Base-by-base conservation (phyloP, 495 filamentous ascomycete genomes). In the Xylaria curta region DNA sequence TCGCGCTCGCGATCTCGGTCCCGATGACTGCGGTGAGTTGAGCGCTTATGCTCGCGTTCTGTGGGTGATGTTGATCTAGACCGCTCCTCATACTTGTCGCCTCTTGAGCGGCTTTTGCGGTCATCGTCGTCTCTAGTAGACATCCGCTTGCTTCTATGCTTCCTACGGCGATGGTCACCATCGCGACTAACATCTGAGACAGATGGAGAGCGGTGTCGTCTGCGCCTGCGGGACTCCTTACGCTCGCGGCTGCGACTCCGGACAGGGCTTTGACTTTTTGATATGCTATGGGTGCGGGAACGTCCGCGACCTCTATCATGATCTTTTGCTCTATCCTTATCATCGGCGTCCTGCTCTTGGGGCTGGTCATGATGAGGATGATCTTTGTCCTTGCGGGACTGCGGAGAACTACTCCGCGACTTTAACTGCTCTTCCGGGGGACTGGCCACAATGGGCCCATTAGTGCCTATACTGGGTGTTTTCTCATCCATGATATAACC, bases 121-220 rank as follows among this genome's bases (percentile, higher is more conserved):
- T 80, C 76, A 46, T 84, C 82, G 13, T 80, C 82, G 4, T 76
- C 77, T 71, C 78, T 73, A 21, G 76, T 74, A n/a, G 80, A 79
- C 68, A 77, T 85, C 80, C 77, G 84, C 78, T 73, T 82, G 76
- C 76, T 84, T 76, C 67, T 85, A 67, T 87, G 87, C 49, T 71
- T 88, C 81, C 75, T 86, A 76, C 75, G 82, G 83, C 64, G 85
- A 79, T 72, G 82, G 78, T 73, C 84, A 40, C 89, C 85, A 36
- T 88, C 86, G 33, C 85, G 85, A 19, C 82, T 83, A 38, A 82
- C 82, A 15, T 85, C 81, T 0, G 86, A 81, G 15, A 77, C 74
- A 33, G 85, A 89, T 9, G 81, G 76, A 4, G 90, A 91, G 15
- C 86, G 88, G 73, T 89, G 85, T n/a, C 88, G 88, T 78, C 89